Base-by-base conservation (phyloP, 116 monocot species). In the Cymodocea nodosa region DNA sequence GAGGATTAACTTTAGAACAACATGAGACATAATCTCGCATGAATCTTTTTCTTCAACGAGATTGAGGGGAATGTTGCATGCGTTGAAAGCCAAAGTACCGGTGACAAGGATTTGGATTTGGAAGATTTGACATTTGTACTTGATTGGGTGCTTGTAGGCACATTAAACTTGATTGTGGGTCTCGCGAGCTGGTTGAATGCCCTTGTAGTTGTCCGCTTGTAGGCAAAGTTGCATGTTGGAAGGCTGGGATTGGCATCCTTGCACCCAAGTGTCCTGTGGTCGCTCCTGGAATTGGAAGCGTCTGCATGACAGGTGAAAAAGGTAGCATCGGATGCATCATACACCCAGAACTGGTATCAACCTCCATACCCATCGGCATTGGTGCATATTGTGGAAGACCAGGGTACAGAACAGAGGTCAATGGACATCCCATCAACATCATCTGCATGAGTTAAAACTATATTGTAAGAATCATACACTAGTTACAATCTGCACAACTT, bases 401-500 rank as follows among this genome's bases (percentile, higher is more conserved):
- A 4, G 84, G 81, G 61, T 81, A 76, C 72, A 84, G 73, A 81
- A 82, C 71, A 4, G 79, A 74, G 23, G 56, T 69, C 77, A 81
- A 77, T 64, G 62, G 62, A 30, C 77, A 75, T 44, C 79, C 81
- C 84, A 82, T 82, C 67, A 79, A 81, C 84, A 84, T 84, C 63
- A 88, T 70, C 88, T 88, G 63, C 34, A 11, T 11, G 17, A 15
- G 11, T 35, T 11, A 13, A 60, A 13, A 60, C 14, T 18, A 5
- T 35, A 52, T 4, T 37, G 37, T 37, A 37, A 37, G 37, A 37
- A 37, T 37, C 37, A 37, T 37, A 2, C 37, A 4, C 37, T 37
- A 37, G 37, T 37, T 4, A 6, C 2, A 6, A 37, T 37, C 37
- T 37, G 4, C 6, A 37, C 37, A 37, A 4, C 37, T 37, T 37